These are phyloP conservation scores for Aspergillus carbonarius DNA, from an alignment of 2,329 filamentous ascomycete species.

Conservation along the genomic window DNA sequence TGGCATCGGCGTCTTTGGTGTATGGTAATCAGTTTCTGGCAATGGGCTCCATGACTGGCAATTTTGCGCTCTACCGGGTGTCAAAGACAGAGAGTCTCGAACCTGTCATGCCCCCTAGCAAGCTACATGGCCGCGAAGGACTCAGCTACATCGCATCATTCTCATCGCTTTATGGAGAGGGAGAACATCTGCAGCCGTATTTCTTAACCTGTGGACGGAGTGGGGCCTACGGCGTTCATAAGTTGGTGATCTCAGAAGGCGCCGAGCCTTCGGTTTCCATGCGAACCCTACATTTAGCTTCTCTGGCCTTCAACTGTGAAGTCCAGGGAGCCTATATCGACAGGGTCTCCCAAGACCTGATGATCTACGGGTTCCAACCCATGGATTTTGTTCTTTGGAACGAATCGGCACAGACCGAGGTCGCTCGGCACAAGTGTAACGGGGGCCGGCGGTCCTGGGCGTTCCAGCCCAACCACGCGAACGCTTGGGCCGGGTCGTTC, in stretches of 20 bases:
- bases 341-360: constrained; percentile 52
- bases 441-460: constrained; percentile 79
- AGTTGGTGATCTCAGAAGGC: constrained; percentile 24
- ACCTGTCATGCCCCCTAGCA: constrained; percentile 24
- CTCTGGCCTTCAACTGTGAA: constrained; percentile 70
- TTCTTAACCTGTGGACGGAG: constrained; percentile 75
- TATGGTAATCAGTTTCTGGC: constrained; percentile 38
- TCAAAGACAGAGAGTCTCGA: constrained; percentile 17
- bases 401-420: constrained; percentile 65
- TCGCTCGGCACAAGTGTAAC: constrained; percentile 75
- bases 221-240: constrained; percentile 69
- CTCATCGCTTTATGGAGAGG: constrained; percentile 12
- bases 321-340: constrained; percentile 71
- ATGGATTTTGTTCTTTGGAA: constrained; percentile 82
- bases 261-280: constrained; percentile 37
- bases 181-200: constrained; percentile 23
- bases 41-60: constrained; percentile 58
- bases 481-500: constrained; percentile 52
- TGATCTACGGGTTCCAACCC: constrained; percentile 78
- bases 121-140: constrained; percentile 57
- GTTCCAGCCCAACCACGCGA: constrained; percentile 41
- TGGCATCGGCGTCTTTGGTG: constrained; percentile 51
- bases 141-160: constrained; percentile 62
- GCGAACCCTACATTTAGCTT: constrained; percentile 64
- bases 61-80: constrained; percentile 50